phyloP scores from a whole-genome alignment of 306 rosid genomes.

The Quercus engelmannii region DNA sequence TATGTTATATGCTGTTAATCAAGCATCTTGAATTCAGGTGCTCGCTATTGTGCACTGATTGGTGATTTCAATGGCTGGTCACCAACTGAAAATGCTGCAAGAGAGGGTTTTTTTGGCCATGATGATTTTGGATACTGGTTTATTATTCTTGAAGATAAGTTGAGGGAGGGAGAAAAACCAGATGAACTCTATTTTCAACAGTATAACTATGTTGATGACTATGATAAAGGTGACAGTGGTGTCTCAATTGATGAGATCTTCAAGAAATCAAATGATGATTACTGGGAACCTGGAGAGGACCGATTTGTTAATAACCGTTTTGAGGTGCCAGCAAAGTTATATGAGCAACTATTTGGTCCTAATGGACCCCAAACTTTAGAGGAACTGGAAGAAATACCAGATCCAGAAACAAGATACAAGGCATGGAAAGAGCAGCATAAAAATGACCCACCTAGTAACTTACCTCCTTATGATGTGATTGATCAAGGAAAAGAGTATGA shows the following conservation, averaged over 20 bases:
- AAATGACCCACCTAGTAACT: slow-evolving; percentile 42
- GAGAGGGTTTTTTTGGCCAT: slow-evolving; percentile 86
- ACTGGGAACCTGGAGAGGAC: slow-evolving; percentile 98
- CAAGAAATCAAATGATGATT: slow-evolving; percentile 74
- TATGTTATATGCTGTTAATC: slow-evolving; percentile 16
- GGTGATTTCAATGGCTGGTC: slow-evolving; percentile 95
- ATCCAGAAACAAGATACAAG: slow-evolving; percentile 87
- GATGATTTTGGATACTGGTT: slow-evolving; percentile 99
- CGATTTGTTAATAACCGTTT: slow-evolving; percentile 65
- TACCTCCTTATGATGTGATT: slow-evolving; percentile 62
- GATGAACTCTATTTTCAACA: slow-evolving; percentile 92
- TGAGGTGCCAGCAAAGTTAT: slow-evolving; percentile 80
- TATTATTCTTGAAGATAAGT: slow-evolving; percentile 81
- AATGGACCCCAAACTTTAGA: slow-evolving; percentile 91
- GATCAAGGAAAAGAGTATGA: slow-evolving; percentile 85
- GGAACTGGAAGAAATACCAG: slow-evolving; percentile 76
- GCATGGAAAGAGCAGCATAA: slow-evolving; percentile 75
- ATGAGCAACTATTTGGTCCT: slow-evolving; percentile 93
- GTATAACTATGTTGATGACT: slow-evolving; percentile 87
- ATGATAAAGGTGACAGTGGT: slow-evolving; percentile 95
- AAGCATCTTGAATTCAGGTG: slow-evolving; percentile 51
- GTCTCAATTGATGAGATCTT: slow-evolving; percentile 72
- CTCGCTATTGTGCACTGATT: slow-evolving; percentile 86
- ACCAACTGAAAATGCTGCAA: slow-evolving; percentile 80
- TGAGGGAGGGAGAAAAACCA: slow-evolving; percentile 78